These are phyloP conservation scores for Striga asiatica DNA, from an alignment of 257 asterid genomes.

Conservation along the genomic window DNA sequence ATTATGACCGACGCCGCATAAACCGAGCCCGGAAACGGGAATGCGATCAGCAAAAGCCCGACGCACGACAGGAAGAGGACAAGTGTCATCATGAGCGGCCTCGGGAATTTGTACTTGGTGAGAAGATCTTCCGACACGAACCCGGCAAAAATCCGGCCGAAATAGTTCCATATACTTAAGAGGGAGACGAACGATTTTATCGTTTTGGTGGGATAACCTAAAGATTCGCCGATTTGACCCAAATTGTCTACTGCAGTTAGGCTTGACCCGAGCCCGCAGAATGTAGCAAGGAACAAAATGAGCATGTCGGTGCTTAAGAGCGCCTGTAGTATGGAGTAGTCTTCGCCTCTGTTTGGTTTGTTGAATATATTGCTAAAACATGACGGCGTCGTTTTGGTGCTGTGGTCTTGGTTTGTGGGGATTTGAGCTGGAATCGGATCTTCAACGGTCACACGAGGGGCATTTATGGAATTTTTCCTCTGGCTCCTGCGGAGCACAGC, in stretches of 20 bases:
- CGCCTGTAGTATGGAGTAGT: slow-evolving; percentile 59
- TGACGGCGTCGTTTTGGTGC: neutral
- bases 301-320: slow-evolving; percentile 56
- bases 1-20: slow-evolving; percentile 52
- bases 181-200: slow-evolving; percentile 53
- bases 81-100: slow-evolving; percentile 65
- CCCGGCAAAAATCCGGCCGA: slow-evolving; percentile 68
- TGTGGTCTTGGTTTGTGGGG: too few relatives aligned
- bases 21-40: slow-evolving; percentile 55
- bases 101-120: slow-evolving; percentile 41
- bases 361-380: slow-evolving; percentile 28
- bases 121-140: slow-evolving; percentile 55
- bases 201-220: slow-evolving; percentile 64
- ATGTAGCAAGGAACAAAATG: slow-evolving; percentile 46
- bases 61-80: slow-evolving; percentile 48
- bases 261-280: slow-evolving; percentile 69
- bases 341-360: slow-evolving; percentile 68
- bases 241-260: slow-evolving; percentile 69
- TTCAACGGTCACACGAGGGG: slow-evolving; percentile 18
- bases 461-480: neutral
- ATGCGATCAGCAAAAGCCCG: slow-evolving; percentile 57
- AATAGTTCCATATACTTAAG: slow-evolving; percentile 69
- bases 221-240: slow-evolving; percentile 68
- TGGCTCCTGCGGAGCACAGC: slow-evolving; percentile 20
- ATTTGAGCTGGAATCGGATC: slow-evolving; percentile 7